These are phyloP conservation scores for Saccharomycopsis capsularis DNA, from an alignment of 805 yeast species.

Conservation along the genomic window DNA sequence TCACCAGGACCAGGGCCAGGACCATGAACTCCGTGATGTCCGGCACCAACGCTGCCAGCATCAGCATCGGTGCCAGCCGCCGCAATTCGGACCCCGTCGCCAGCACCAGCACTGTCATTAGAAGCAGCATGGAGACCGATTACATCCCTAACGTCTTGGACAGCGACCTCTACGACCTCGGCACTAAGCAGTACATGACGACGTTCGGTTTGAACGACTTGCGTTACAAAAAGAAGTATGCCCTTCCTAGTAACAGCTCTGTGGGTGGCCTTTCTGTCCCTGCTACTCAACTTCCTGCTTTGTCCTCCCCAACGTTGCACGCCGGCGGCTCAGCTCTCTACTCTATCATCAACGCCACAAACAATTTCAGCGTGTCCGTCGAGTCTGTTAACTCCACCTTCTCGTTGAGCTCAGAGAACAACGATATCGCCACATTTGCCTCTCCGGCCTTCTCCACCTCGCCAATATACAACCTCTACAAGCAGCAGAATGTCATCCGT, in stretches of 20 bases:
- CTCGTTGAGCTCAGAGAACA: constrained; percentile 6
- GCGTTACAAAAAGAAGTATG: constrained; percentile 20
- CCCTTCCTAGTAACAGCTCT: constrained; percentile 17
- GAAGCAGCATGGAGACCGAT: constrained; percentile 5
- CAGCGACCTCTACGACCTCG: constrained; percentile 11
- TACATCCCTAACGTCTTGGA: constrained; percentile 15
- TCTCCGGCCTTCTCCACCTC: neutral
- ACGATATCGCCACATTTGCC: constrained; percentile 7
- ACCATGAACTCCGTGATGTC: neutral
- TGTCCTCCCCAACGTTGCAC: neutral
- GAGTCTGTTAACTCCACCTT: constrained; percentile 15
- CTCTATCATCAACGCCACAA: constrained; percentile 16
- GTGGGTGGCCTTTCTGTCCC: constrained; percentile 10
- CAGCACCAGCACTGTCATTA: constrained; percentile 2
- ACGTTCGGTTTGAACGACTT: constrained; percentile 16
- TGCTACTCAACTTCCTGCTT: neutral
- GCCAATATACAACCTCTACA: constrained; percentile 2
- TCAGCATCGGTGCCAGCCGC: neutral
- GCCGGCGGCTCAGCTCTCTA: constrained; percentile 9
- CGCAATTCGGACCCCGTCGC: neutral
- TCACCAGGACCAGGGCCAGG: neutral
- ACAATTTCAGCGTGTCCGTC: constrained; percentile 13
- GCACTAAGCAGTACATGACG: constrained; percentile 7
- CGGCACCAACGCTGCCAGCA: constrained; percentile 1
- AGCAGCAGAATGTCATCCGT: constrained; percentile 6